Base-by-base conservation (phyloP, 2,329 filamentous ascomycete species). In the Diaporthe citriasiana region DNA sequence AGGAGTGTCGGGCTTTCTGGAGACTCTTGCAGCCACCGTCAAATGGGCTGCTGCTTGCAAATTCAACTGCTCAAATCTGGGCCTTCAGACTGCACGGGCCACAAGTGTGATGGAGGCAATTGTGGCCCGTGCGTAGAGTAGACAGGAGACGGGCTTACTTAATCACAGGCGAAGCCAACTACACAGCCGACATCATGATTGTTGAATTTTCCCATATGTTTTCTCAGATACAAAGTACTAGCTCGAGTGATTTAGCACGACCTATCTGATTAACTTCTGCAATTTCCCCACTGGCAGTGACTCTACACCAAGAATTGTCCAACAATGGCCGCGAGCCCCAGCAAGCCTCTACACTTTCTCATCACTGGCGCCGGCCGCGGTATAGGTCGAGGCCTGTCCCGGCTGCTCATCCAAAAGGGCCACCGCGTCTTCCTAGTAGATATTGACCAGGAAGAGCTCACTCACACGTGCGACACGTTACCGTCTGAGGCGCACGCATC, bases 351-450 rank as follows among this genome's bases (percentile, higher is more conserved):
- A n/a, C 59, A 73, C 35, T 71, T 75, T 75, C 86, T 93, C 76
- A 86, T 93, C 82, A 93, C 92, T 27, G 92, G 89, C 56, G 85
- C 89, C 68, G 90, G 90, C 71, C 90, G 91, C 47, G 92, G 92
- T 74, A 93, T 93, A 78, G 92, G 92, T 40, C 84, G 87, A 68
- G 91, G 91, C 71, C 92, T 92, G 68, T 91, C 91, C 76, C 86
- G 74, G 51, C 80, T 82, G 1, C 81, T 86, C 8, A 80, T 86
- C 33, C 74, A 77, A 47, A 78, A 78, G 38, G 83, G 83, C 72
- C 82, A 85, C 74, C 81, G 83, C 22, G 84, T 85, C 53, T 82
- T 83, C 72, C 79, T 85, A 3, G 70, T 85, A 12, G 84, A 85
- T 77, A 79, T 78, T 74, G 82, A 85, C 78, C 56, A 75, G 40